phyloP scores from a whole-genome alignment of 371 early-diverging fungal genomes.

The Apophysomyces ossiformis region DNA sequence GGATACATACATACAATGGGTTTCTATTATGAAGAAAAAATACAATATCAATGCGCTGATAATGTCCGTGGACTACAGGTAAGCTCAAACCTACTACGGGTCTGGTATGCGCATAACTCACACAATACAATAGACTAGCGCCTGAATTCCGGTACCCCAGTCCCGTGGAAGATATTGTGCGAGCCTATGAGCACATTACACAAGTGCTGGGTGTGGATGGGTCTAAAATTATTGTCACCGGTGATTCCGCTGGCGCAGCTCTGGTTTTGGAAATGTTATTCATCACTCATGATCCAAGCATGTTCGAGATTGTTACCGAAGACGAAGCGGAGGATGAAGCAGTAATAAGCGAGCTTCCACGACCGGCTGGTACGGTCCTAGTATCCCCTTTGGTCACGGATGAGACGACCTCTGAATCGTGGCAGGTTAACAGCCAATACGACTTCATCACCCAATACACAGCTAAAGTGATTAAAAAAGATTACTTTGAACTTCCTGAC shows the following conservation, averaged over 20 bases:
- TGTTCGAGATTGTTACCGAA: conserved; percentile 48
- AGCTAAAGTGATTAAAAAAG: conserved; percentile 44
- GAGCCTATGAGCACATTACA: conserved; percentile 44
- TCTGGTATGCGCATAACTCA: background rate
- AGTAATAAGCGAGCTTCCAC: conserved; percentile 33
- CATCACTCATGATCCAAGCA: conserved; percentile 46
- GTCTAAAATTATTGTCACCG: conserved; percentile 36
- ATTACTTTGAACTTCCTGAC: conserved; percentile 40
- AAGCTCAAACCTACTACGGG: conserved; percentile 2
- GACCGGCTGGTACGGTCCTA: conserved; percentile 46
- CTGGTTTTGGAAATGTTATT: conserved; percentile 44
- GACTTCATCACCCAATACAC: conserved; percentile 48
- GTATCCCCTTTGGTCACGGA: conserved; percentile 49
- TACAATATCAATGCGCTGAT: conserved; percentile 43
- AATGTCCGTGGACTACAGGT: conserved; percentile 50
- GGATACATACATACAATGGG: conserved; percentile 49
- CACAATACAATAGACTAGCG: conserved; percentile 27
- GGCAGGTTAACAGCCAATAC: conserved; percentile 42
- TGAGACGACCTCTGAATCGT: conserved; percentile 43
- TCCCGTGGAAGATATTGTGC: conserved; percentile 47
- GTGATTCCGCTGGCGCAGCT: conserved; percentile 44
- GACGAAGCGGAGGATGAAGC: conserved; percentile 24
- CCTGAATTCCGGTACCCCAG: conserved; percentile 49
- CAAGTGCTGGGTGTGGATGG: conserved; percentile 29
- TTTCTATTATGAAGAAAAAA: conserved; percentile 35